These are phyloP conservation scores for Rhododendron ovatum DNA, from an alignment of 148 eudicot species.

Conservation along the genomic window DNA sequence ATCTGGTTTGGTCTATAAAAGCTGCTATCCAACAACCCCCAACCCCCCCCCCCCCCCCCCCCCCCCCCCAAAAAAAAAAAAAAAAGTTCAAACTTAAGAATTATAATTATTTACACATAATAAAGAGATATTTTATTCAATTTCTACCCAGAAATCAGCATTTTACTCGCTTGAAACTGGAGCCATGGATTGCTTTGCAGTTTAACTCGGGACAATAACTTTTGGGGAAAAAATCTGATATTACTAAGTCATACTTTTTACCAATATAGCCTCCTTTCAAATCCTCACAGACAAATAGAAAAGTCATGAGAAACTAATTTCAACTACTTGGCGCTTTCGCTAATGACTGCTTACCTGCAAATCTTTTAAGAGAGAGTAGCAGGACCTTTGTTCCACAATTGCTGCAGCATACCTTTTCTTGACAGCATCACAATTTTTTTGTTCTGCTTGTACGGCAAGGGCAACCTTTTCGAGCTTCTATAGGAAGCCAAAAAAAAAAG, in stretches of 20 bases:
- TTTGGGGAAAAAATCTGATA: neutral
- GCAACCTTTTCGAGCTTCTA: slow-evolving; percentile 63
- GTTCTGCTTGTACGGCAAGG: slow-evolving; percentile 34
- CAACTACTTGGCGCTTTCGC: neutral
- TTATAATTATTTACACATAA: neutral
- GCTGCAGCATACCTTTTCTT: slow-evolving; percentile 48
- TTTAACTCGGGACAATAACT: neutral
- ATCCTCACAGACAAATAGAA: neutral
- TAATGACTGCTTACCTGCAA: slow-evolving; percentile 39
- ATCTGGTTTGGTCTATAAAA: too few relatives aligned
- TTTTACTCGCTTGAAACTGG: neutral
- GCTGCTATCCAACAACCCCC: too few relatives aligned
- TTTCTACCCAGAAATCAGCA: neutral
- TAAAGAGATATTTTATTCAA: neutral
- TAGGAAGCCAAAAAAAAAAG: neutral
- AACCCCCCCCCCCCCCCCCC: too few relatives aligned
- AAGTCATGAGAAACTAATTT: neutral
- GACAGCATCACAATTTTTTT: slow-evolving; percentile 38
- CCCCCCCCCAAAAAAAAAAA: too few relatives aligned
- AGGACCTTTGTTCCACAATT: slow-evolving; percentile 41
- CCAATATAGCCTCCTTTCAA: neutral
- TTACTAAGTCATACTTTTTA: neutral
- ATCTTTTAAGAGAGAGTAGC: slow-evolving; percentile 38
- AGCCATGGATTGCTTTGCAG: neutral
- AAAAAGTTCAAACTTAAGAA: too few relatives aligned